Percentiles rank a stretch among this genome's conserved stretches.
phyloP scores from a whole-genome alignment of 495 filamentous ascomycete species.

The Pyrenula aspistea region DNA sequence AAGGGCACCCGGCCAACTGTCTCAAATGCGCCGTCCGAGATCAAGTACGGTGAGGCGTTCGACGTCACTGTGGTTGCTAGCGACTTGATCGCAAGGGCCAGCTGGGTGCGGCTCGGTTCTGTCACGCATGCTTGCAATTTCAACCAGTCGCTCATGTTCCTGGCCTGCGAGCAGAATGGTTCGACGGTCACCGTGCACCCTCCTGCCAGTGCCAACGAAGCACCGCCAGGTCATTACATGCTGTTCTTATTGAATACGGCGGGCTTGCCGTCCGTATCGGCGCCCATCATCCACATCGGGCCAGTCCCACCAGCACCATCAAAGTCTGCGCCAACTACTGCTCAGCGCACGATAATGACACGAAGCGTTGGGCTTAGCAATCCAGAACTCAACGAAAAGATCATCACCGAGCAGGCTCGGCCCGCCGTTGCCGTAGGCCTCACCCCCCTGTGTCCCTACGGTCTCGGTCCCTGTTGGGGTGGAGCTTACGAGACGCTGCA shows the following conservation, averaged over 20 bases:
- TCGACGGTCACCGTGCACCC: too few relatives aligned
- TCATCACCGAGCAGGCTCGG: constrained; percentile 7
- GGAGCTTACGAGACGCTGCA: constrained; percentile 10
- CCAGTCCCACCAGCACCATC: constrained; percentile 1
- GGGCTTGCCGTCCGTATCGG: too few relatives aligned
- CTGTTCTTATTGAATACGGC: too few relatives aligned
- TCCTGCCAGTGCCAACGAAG: too few relatives aligned
- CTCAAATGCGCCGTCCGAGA: constrained; percentile 5
- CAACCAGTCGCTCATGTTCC: too few relatives aligned
- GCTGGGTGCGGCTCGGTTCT: constrained; percentile 7
- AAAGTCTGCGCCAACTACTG: background rate
- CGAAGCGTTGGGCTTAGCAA: constrained; percentile 3
- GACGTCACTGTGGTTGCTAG: constrained; percentile 6
- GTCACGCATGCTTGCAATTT: constrained; percentile 2
- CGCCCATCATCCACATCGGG: constrained; percentile 2
- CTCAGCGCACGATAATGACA: constrained; percentile 1
- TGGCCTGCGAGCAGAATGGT: too few relatives aligned
- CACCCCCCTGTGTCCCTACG: constrained; percentile 8
- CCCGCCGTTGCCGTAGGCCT: constrained; percentile 9
- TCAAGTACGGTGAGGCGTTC: constrained; percentile 7
- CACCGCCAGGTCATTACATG: too few relatives aligned
- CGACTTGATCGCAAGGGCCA: constrained; percentile 7
- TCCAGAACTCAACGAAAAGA: constrained; percentile 7
- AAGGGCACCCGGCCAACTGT: constrained; percentile 8
- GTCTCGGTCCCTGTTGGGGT: constrained; percentile 10